These are phyloP conservation scores for Metroxylon sagu DNA, from an alignment of 176 grass and related monocot species.

Conservation along the genomic window DNA sequence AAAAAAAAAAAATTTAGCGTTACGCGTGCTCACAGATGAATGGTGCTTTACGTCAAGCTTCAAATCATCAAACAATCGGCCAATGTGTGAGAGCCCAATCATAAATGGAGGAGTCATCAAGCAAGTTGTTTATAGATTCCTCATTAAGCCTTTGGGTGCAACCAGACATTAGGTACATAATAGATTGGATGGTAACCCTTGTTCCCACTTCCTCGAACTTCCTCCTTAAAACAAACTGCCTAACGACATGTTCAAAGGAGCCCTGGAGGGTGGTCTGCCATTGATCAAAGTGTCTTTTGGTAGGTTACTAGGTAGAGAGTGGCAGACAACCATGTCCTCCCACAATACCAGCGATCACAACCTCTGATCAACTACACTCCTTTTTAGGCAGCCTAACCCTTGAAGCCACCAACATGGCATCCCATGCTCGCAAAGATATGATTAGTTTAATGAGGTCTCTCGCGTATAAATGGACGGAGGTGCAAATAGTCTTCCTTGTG, in stretches of 20 bases:
- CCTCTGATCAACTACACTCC: neutral
- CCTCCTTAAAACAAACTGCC: too few species aligned
- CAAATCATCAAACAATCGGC: too few species aligned
- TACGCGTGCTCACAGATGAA: too few species aligned
- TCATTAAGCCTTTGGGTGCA: too few species aligned
- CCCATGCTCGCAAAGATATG: neutral
- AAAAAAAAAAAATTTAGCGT: too few species aligned
- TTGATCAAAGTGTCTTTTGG: constrained; percentile 3
- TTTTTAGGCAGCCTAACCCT: neutral
- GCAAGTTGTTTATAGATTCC: too few species aligned
- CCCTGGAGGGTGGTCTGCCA: constrained; percentile 4
- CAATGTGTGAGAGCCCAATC: too few species aligned
- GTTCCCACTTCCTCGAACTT: neutral
- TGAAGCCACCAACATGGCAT: neutral
- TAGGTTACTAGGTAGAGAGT: neutral
- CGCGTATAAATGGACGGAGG: neutral
- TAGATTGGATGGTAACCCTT: too few species aligned
- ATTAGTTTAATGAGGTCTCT: neutral
- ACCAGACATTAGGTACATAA: too few species aligned
- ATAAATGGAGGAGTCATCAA: too few species aligned
- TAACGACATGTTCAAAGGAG: neutral
- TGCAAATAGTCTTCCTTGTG: neutral
- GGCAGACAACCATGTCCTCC: neutral
- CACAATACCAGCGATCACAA: neutral
- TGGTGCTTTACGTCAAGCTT: too few species aligned